Percentiles rank a stretch among this genome's conserved stretches.
These are phyloP conservation scores for Penicillium samsonianum DNA, from an alignment of 495 filamentous ascomycete species.

Conservation along the genomic window DNA sequence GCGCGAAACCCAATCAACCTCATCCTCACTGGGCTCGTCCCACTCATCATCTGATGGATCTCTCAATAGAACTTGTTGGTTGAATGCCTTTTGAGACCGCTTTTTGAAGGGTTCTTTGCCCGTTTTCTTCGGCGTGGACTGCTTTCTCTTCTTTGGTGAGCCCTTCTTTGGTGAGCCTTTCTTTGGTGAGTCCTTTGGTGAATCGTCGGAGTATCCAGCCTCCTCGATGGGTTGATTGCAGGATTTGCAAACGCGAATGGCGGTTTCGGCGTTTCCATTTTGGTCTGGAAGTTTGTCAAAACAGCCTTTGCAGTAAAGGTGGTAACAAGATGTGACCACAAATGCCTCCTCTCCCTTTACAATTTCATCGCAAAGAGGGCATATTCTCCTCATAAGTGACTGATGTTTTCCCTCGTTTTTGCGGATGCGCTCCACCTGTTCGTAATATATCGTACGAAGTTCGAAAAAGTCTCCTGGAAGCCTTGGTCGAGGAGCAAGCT, in stretches of 20 bases:
- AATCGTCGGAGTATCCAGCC: conserved; percentile 9
- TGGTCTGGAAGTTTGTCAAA: conserved; percentile 29
- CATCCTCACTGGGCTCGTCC: conserved; percentile 13
- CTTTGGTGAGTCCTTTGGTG: not conserved
- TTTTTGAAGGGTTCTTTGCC: conserved; percentile 7
- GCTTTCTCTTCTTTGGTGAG: not conserved
- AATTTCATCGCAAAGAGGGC: conserved; percentile 33
- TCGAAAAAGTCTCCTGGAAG: not conserved
- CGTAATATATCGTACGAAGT: conserved; percentile 25
- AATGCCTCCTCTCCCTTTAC: conserved; percentile 24
- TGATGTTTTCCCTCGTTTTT: conserved; percentile 28
- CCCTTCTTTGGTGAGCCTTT: not conserved
- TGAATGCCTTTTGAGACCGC: not conserved
- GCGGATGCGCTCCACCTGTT: conserved; percentile 29
- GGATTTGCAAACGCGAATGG: conserved; percentile 21
- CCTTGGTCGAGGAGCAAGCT: not conserved
- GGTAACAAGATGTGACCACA: conserved; percentile 47
- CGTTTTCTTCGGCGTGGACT: not conserved
- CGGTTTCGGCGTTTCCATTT: conserved; percentile 19
- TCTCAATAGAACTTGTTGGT: not conserved
- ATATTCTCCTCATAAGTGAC: conserved; percentile 29
- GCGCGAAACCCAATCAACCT: conserved; percentile 30
- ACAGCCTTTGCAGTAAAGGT: conserved; percentile 52
- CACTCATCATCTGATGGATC: conserved; percentile 4
- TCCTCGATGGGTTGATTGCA: conserved; percentile 23